These are phyloP conservation scores for Turritis glabra DNA, from an alignment of 345 rosid species.

Conservation along the genomic window DNA sequence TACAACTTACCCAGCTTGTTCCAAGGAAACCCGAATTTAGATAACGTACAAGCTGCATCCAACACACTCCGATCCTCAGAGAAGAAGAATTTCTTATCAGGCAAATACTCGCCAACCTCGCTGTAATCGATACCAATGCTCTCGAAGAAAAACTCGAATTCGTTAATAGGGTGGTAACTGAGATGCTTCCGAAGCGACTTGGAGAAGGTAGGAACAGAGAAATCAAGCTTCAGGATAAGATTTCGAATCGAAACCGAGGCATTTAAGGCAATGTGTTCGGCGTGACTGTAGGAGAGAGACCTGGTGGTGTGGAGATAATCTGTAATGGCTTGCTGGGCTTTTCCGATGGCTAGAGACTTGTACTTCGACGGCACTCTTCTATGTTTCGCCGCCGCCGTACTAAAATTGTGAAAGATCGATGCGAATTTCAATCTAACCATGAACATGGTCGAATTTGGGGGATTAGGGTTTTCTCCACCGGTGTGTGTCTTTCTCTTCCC, in stretches of 20 bases:
- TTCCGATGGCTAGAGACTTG: constrained; percentile 46
- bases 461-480: constrained; percentile 27
- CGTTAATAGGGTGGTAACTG: constrained; percentile 71
- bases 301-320: constrained; percentile 60
- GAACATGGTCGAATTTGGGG: constrained; percentile 28
- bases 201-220: constrained; percentile 42
- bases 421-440: constrained; percentile 17
- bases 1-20: constrained; percentile 57
- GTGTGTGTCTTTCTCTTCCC: background rate
- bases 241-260: constrained; percentile 49
- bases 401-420: constrained; percentile 33
- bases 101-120: constrained; percentile 48
- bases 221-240: constrained; percentile 48
- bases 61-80: constrained; percentile 52
- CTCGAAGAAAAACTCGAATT: constrained; percentile 76
- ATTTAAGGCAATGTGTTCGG: constrained; percentile 60
- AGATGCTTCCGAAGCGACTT: constrained; percentile 47
- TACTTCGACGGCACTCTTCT: constrained; percentile 43
- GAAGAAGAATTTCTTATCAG: constrained; percentile 58
- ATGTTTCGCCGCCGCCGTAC: constrained; percentile 26
- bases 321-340: constrained; percentile 57
- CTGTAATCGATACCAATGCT: constrained; percentile 64
- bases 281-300: constrained; percentile 54
- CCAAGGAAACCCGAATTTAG: constrained; percentile 75
- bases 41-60: constrained; percentile 51